A percentile compares a stretch with the other conserved stretches of the same genome.
These are phyloP conservation scores for Chamaecrista fasciculata DNA, from an alignment of 306 rosid species.

Conservation along the genomic window DNA sequence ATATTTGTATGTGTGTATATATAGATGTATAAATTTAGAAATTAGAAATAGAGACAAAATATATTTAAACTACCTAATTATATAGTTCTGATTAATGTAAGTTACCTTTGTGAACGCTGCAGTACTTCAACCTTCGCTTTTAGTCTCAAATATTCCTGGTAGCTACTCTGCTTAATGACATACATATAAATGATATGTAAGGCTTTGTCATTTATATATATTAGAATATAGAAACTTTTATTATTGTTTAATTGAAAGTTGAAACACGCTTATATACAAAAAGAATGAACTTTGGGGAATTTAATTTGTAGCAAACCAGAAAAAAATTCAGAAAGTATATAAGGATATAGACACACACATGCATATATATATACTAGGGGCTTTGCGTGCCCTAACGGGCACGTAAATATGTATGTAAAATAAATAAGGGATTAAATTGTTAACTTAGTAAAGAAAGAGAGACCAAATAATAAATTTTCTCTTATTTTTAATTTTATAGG, in stretches of 20 bases:
- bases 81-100: neutral
- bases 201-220: neutral
- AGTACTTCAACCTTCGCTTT: constrained; percentile 71
- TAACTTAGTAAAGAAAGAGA: no score
- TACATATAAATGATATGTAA: neutral
- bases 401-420: no score
- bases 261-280: neutral
- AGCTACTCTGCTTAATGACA: constrained; percentile 45
- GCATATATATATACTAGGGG: no score
- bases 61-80: no score
- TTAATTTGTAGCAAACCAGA: neutral
- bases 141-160: constrained; percentile 72
- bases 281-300: neutral
- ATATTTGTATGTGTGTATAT: neutral
- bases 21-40: neutral
- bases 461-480: no score
- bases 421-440: no score
- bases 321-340: no score
- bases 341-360: no score
- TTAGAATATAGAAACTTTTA: neutral
- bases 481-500: no score
- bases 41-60: no score
- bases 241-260: neutral
- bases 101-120: constrained; percentile 80
- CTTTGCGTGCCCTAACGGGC: no score